These are phyloP conservation scores for Hypsizygus ulmarius DNA, from an alignment of 1,284 basidiomycete species.

Conservation along the genomic window DNA sequence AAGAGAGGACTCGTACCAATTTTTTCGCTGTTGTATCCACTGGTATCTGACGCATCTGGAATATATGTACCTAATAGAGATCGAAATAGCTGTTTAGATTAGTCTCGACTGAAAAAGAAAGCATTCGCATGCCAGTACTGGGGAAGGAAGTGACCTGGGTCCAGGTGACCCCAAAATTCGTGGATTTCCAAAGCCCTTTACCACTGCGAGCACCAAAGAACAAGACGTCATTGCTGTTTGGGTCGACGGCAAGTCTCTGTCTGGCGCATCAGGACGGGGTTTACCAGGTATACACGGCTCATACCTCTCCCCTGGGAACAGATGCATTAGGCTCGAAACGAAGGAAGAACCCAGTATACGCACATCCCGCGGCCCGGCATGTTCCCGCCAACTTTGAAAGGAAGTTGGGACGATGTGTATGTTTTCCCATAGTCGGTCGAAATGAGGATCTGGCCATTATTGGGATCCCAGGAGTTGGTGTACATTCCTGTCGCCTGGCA, in stretches of 20 bases:
- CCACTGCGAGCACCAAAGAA: slow-evolving; percentile 64
- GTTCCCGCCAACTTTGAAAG: slow-evolving; percentile 67
- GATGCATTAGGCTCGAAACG: background rate
- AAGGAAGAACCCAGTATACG: slow-evolving; percentile 15
- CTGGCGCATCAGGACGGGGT: slow-evolving; percentile 1
- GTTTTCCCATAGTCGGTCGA: slow-evolving; percentile 57
- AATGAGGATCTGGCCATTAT: slow-evolving; percentile 62
- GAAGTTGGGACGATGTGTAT: slow-evolving; percentile 47
- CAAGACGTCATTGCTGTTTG: slow-evolving; percentile 57
- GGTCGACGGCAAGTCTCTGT: slow-evolving; percentile 63
- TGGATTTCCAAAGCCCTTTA: slow-evolving; percentile 64
- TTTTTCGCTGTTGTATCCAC: slow-evolving; percentile 54
- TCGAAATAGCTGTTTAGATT: background rate
- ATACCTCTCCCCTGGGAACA: slow-evolving; percentile 37
- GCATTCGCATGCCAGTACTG: slow-evolving; percentile 42
- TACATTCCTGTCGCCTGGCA: slow-evolving; percentile 60
- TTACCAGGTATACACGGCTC: background rate
- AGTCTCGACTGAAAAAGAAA: background rate
- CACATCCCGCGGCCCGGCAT: slow-evolving; percentile 64
- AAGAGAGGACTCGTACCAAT: slow-evolving; percentile 34
- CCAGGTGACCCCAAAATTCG: slow-evolving; percentile 55
- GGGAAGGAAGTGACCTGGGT: slow-evolving; percentile 55
- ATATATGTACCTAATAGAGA: slow-evolving; percentile 52
- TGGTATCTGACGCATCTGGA: slow-evolving; percentile 52
- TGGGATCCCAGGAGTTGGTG: slow-evolving; percentile 65